Base-by-base conservation (phyloP, 2,329 filamentous ascomycete genomes). In the Microdochium paspali region DNA sequence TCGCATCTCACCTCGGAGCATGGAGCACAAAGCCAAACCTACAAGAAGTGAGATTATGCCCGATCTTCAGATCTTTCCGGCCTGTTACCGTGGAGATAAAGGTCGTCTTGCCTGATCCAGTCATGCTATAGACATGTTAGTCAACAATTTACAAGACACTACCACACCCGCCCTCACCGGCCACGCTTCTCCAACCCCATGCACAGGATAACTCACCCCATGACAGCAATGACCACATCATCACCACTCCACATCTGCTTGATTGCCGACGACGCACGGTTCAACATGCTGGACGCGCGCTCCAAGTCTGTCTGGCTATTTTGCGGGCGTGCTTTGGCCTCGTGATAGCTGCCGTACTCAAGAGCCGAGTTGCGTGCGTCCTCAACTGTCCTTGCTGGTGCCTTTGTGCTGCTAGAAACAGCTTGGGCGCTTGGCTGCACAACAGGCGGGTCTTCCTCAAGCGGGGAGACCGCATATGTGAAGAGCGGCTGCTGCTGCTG, bases 91-190 rank as follows among this genome's bases (percentile, higher is more conserved):
- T 63, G 3, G 61, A 62, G 45, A 66, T 63, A 47, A 66, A 65
- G 1, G 62, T 64, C 2, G 61, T 65, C 51, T 66, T 66, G n/a
- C 63, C 64, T 4, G 63, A 59, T 10, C 64, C 64, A 9, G 63
- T 66, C 56, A 65, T 62, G 15, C 62, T 61, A 46, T n/a, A 9
- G 3, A 20, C 18, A 35, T 35, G 13, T 7, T 5, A 40, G 6
- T 6, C 2, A 25, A n/a, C 3, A 18, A 35, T 24, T 49, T n/a
- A n/a, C n/a, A n/a, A n/a, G n/a, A n/a, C n/a, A n/a, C n/a, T n/a
- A n/a, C n/a, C n/a, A n/a, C n/a, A n/a, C n/a, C n/a, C n/a, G n/a
- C n/a, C n/a, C n/a, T n/a, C n/a, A n/a, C n/a, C n/a, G n/a, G n/a
- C n/a, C n/a, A n/a, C n/a, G n/a, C n/a, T n/a, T n/a, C n/a, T n/a